These are phyloP conservation scores for Suillus spraguei DNA, from an alignment of 768 basidiomycete species.

Conservation along the genomic window DNA sequence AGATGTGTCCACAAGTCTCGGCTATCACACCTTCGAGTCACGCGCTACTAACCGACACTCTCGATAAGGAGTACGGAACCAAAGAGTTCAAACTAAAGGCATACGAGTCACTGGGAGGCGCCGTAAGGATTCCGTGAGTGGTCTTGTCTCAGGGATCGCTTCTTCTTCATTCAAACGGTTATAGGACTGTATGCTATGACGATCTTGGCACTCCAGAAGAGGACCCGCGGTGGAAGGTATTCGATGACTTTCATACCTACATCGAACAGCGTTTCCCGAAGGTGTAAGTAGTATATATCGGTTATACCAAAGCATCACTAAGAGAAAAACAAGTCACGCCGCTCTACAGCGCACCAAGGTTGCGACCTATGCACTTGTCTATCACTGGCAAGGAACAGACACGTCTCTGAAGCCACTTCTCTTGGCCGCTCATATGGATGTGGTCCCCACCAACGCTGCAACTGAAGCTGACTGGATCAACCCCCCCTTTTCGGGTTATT, in stretches of 20 bases:
- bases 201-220: conserved; percentile 47
- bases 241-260: conserved; percentile 27
- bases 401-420: conserved; percentile 55
- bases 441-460: conserved; percentile 51
- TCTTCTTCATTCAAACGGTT: conserved; percentile 1
- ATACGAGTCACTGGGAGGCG: conserved; percentile 37
- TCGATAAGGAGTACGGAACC: conserved; percentile 27
- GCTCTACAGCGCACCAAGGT: conserved; percentile 54
- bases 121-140: conserved; percentile 36
- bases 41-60: conserved; percentile 20
- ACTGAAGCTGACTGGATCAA: conserved; percentile 49
- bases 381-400: conserved; percentile 58
- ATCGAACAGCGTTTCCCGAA: conserved; percentile 56
- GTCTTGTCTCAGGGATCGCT: not conserved
- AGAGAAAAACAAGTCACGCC: conserved; percentile 39
- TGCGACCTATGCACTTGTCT: conserved; percentile 64
- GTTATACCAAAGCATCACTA: conserved; percentile 2
- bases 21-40: conserved; percentile 20
- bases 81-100: conserved; percentile 31
- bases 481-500: conserved; percentile 53
- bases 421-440: conserved; percentile 51
- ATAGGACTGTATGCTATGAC: conserved; percentile 57
- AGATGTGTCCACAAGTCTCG: conserved; percentile 31
- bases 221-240: conserved; percentile 45
- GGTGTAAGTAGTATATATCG: conserved; percentile 40